Evolutionary conservation across 345 rosid genomes (phyloP), one percentile per base, ranked within the genome.

Genomic region (Hirschfeldia incana): DNA sequence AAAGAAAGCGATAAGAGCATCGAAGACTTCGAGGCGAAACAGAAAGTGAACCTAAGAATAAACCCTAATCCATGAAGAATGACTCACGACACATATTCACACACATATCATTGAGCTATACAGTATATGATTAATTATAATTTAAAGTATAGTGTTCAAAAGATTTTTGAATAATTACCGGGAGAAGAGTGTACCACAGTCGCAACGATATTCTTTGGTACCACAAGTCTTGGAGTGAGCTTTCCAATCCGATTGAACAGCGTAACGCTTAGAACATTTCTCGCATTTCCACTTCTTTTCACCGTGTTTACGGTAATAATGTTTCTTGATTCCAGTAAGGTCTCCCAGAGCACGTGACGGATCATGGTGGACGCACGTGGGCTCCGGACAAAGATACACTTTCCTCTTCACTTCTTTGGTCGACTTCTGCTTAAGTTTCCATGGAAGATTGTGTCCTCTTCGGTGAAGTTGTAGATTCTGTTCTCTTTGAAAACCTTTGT

Each of bases 251-350:
- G 97, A 91, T 61, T 91, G 92, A 55, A 91, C 97, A 32, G 97
- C 97, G 65, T 91, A 91, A 10, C 86, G 61, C 81, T 91, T 91
- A 0, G 93, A 88, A 60, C 96, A 91, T 76, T 91, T 89, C 69
- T 91, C 96, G 15, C 96, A 91, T 88, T 91, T 91, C 97, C 97
- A 91, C 70, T 88, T 91, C 71, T 91, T 91, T 77, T 91, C 97
- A 0, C 97, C 97, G 33, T 91, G 97, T 75, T 91, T 91, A 44
- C 97, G 83, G 1, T 87, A 91, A 65, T 85, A 91, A 76, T 91
- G 97, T 32, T 91, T 91, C 61, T 91, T 91, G 58, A 91, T 89
- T n/a, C 97, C 97, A 9, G 96, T 91, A 11, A 91, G 92, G 78
- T 91, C 96, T 46, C 96, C 96, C 26, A 91, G 96, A 59, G 96